Evolutionary conservation across 164 flowering plant species (phyloP), one percentile per base, ranked within the genome.

Genomic region (Umbilicus rupestris): DNA sequence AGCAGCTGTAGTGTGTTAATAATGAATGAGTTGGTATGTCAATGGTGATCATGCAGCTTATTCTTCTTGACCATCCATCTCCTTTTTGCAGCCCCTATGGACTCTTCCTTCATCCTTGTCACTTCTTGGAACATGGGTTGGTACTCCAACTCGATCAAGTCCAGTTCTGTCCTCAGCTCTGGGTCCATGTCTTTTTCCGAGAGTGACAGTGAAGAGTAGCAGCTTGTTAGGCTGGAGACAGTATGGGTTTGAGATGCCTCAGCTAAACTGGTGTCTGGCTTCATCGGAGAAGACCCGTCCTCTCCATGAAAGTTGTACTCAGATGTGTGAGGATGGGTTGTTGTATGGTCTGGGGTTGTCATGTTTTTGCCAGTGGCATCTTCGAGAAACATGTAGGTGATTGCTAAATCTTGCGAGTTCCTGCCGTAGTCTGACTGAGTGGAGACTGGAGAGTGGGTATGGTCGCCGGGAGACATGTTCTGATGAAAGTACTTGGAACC

Each of bases 111-210:
- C 88, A 74, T 79, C 73, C 73, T 80, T 33, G 73, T 45, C 47
- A 92, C 86, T 22, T 88, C 90, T 29, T 65, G 66, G 64, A 83
- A 75, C 77, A 80, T 78, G 1, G 73, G 83, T 16, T 76, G 74
- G 70, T 85, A 92, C n/a, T 85, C 85, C 22, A 75, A 62, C 50
- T 84, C 89, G 26, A 90, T 80, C 15, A 80, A 78, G 30, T 80
- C 82, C 22, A 88, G 78, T 74, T 87, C 90, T 63, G 68, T 24
- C 80, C 78, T 83, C 19, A 89, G 71, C 69, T 85, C 90, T 30
- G 31, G 58, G 37, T 75, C 75, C 1, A 62, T 29, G 68, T 80
- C 90, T 55, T 70, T 77, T 22, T 83, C 84, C 15, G 64, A 65
- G 2, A 73, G 11, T 7, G 81, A 78, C 33, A 71, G 19, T n/a